Percentiles rank a stretch among this genome's conserved stretches.
Evolutionary conservation across 2,329 filamentous ascomycete species (phyloP).

Genomic region (Penicillium thymicola): DNA sequence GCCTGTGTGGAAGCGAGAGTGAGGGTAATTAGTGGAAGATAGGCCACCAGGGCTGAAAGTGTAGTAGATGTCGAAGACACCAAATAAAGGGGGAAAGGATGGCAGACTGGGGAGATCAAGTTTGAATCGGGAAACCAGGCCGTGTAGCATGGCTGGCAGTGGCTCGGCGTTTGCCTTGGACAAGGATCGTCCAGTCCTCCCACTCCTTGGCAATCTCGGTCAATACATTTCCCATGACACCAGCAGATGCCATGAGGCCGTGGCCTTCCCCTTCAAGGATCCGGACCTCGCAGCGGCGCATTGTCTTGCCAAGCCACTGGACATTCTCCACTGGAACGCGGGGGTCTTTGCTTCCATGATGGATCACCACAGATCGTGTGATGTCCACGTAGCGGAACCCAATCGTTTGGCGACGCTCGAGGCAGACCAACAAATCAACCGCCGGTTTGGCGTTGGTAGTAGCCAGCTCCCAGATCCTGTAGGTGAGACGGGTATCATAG

Average conservation of each 20-base stretch:
- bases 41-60: conserved; percentile 7
- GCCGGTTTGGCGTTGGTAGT: conserved; percentile 91
- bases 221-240: conserved; percentile 89
- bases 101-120: conserved; percentile 5
- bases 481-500: conserved; percentile 83
- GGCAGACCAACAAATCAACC: conserved; percentile 85
- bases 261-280: conserved; percentile 90
- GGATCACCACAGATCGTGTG: conserved; percentile 83
- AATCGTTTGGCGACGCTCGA: conserved; percentile 86
- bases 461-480: conserved; percentile 90
- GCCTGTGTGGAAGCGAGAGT: not conserved
- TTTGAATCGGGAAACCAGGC: conserved; percentile 18
- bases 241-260: conserved; percentile 89
- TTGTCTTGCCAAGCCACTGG: conserved; percentile 87
- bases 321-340: conserved; percentile 94
- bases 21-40: conserved; percentile 2
- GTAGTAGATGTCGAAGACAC: not conserved
- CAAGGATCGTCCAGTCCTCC: conserved; percentile 74
- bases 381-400: conserved; percentile 98
- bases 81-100: not conserved
- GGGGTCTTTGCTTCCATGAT: conserved; percentile 86
- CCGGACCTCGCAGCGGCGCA: conserved; percentile 88
- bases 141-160: conserved; percentile 23
- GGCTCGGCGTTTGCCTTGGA: conserved; percentile 44
- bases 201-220: conserved; percentile 93